phyloP scores from a whole-genome alignment of 495 filamentous ascomycete genomes.

The Penicillium silybi region DNA sequence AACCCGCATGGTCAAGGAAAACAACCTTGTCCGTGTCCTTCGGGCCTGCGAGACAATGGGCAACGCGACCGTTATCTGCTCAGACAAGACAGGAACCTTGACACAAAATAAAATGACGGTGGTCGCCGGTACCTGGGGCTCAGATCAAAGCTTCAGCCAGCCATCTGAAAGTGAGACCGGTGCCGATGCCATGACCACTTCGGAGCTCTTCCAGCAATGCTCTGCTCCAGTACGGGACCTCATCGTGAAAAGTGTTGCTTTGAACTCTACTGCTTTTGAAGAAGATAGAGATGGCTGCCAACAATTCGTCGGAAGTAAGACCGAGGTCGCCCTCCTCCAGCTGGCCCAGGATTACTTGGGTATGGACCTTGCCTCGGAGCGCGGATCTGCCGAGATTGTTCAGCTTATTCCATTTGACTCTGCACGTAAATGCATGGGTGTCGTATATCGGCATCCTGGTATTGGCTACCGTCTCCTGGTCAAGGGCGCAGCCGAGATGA shows the following conservation, averaged over 20 bases:
- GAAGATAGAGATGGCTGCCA: conserved; percentile 52
- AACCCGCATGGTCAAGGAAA: conserved; percentile 65
- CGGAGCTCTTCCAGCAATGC: conserved; percentile 36
- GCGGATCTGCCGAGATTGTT: conserved; percentile 53
- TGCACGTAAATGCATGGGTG: conserved; percentile 64
- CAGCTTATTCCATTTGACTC: conserved; percentile 70
- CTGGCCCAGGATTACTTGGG: conserved; percentile 59
- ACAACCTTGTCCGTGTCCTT: conserved; percentile 63
- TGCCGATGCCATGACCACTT: conserved; percentile 12
- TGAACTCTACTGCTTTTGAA: conserved; percentile 68
- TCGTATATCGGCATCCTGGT: conserved; percentile 53
- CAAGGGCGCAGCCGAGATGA: conserved; percentile 67
- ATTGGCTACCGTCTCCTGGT: conserved; percentile 60
- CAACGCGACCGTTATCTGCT: conserved; percentile 66
- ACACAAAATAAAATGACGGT: conserved; percentile 72
- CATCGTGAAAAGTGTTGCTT: conserved; percentile 55
- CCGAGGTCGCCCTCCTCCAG: conserved; percentile 63
- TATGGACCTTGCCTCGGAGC: conserved; percentile 59
- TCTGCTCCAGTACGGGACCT: conserved; percentile 43
- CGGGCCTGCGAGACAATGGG: conserved; percentile 71
- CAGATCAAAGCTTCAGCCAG: conserved; percentile 49
- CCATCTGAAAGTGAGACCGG: conserved; percentile 22
- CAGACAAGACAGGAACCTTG: conserved; percentile 68
- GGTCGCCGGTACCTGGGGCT: conserved; percentile 57
- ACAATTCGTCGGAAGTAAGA: conserved; percentile 66